These are phyloP conservation scores for Daldinia caldariorum DNA, from an alignment of 495 filamentous ascomycete genomes.

Conservation along the genomic window DNA sequence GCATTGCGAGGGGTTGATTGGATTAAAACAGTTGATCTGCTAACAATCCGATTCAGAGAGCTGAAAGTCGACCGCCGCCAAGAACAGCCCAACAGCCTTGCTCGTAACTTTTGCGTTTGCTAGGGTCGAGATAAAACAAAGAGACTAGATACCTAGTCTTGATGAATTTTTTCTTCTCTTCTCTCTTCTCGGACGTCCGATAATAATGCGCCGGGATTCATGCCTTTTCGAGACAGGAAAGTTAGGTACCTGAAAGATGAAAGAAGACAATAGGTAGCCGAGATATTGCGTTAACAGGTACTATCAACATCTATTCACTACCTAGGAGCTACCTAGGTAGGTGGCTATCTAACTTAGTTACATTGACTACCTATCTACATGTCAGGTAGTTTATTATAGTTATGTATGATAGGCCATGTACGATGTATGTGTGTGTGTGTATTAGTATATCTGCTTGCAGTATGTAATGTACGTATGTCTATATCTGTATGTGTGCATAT, in stretches of 20 bases:
- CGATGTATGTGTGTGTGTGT: not conserved
- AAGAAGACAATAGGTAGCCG: constrained; percentile 13
- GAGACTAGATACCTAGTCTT: not conserved
- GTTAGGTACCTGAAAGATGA: constrained; percentile 8
- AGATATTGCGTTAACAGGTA: not conserved
- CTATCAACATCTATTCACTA: not conserved
- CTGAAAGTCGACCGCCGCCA: constrained; percentile 35
- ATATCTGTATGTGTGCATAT: not conserved
- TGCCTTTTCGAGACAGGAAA: constrained; percentile 29
- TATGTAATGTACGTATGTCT: not conserved
- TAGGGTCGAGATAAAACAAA: not conserved
- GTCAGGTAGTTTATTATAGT: no score
- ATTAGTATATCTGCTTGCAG: not conserved
- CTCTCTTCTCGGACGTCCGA: constrained; percentile 34
- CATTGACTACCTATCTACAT: not conserved
- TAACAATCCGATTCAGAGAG: constrained; percentile 33
- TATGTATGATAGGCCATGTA: not conserved
- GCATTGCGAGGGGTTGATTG: constrained; percentile 34
- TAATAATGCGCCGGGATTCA: constrained; percentile 22
- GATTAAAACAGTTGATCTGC: constrained; percentile 15
- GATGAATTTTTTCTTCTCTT: not conserved
- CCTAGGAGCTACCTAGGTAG: no score
- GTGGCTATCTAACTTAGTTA: no score
- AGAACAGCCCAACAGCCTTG: constrained; percentile 12
- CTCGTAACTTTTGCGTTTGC: constrained; percentile 4